Percentiles rank a stretch among this genome's conserved stretches.
Conservation (phyloP, 176 grass and related monocot species). For the Echinochloa phyllopogon region DNA sequence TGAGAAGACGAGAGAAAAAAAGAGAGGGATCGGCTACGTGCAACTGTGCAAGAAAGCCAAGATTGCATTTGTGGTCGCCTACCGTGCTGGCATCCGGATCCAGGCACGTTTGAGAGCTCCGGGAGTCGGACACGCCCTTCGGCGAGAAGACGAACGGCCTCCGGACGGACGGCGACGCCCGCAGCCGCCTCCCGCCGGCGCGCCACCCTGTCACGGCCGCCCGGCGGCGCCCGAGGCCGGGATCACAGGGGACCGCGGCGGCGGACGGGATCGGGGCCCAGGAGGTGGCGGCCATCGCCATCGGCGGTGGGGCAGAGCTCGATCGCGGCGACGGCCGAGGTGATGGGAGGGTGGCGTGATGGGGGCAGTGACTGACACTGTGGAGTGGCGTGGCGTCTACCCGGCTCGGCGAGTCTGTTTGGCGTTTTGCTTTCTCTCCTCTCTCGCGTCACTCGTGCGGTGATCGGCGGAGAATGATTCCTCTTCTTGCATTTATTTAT, state of each 20-base stretch:
- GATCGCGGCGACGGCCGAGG: slow-evolving; percentile 23
- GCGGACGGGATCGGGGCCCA: slow-evolving; percentile 27
- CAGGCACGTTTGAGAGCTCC: slow-evolving; percentile 89
- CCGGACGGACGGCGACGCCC: slow-evolving; percentile 15
- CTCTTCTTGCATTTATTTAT: slow-evolving; percentile 21
- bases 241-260: slow-evolving; percentile 15
- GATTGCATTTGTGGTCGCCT: slow-evolving; percentile 29
- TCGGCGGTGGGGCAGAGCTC: slow-evolving; percentile 10
- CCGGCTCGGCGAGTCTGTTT: slow-evolving; percentile 12
- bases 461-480: slow-evolving; percentile 7
- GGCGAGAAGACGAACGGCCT: slow-evolving; percentile 67
- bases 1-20: background rate
- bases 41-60: background rate
- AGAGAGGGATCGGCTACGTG: no score
- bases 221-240: background rate
- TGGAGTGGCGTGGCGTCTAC: slow-evolving; percentile 38
- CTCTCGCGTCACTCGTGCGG: background rate
- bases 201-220: slow-evolving; percentile 1
- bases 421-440: background rate
- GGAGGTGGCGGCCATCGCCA: slow-evolving; percentile 50
- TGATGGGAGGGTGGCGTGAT: background rate
- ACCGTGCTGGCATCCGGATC: slow-evolving; percentile 97
- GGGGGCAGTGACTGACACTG: slow-evolving; percentile 29
- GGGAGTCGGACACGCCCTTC: slow-evolving; percentile 77
- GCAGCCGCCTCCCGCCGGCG: slow-evolving; percentile 35